Conservation (phyloP, 345 rosid genomes). For the Physaria fendleri region DNA sequence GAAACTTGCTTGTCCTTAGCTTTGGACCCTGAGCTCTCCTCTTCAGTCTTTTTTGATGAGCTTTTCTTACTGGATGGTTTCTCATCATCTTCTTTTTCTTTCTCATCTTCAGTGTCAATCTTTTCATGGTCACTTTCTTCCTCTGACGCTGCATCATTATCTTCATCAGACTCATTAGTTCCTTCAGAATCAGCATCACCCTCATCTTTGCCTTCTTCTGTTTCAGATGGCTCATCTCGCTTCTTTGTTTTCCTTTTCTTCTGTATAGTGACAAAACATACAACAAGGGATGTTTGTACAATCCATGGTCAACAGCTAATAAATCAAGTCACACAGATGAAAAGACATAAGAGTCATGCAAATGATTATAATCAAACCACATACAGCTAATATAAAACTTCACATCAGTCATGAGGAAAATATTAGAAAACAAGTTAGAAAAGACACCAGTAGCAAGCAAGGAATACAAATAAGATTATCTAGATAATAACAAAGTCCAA, state of each 20-base stretch:
- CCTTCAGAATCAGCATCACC: conserved; percentile 46
- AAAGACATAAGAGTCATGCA: neutral
- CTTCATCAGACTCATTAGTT: conserved; percentile 40
- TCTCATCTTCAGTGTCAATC: conserved; percentile 46
- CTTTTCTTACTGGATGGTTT: conserved; percentile 34
- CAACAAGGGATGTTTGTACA: neutral
- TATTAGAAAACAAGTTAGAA: neutral
- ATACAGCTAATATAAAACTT: neutral
- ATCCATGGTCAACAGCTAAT: neutral
- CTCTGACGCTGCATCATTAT: conserved; percentile 35
- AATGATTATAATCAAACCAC: neutral
- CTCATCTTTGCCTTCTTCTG: conserved; percentile 48
- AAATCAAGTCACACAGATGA: conserved; percentile 4
- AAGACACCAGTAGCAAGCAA: neutral
- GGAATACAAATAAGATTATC: neutral
- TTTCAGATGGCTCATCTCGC: conserved; percentile 40
- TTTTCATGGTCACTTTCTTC: conserved; percentile 51
- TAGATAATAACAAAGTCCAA: conserved; percentile 22
- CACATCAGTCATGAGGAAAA: neutral
- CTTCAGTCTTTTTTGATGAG: conserved; percentile 40
- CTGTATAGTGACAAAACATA: conserved; percentile 33
- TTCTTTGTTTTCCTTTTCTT: conserved; percentile 48
- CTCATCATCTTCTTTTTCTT: conserved; percentile 37
- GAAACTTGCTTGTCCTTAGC: conserved; percentile 38
- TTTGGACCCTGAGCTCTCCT: conserved; percentile 42